These are phyloP conservation scores for Ganoderma meredithae DNA, from an alignment of 1,284 basidiomycete species.

Conservation along the genomic window DNA sequence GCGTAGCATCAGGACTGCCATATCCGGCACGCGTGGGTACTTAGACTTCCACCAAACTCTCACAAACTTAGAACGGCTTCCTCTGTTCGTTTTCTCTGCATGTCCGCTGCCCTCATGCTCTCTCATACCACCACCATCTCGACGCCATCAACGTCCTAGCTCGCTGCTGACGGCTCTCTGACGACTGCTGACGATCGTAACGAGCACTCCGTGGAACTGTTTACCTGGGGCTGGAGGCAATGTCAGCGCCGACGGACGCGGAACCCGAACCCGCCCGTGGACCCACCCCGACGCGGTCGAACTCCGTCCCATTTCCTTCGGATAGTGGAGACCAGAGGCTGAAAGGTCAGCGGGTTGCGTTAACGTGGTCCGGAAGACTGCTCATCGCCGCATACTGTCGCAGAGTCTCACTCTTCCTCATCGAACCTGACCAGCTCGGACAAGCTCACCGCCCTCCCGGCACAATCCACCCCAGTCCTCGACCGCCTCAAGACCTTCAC, in stretches of 20 bases:
- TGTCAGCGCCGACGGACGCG: slow-evolving; percentile 17
- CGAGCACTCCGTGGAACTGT: neutral
- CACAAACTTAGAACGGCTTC: slow-evolving; percentile 7
- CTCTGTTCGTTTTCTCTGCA: slow-evolving; percentile 4
- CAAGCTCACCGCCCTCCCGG: slow-evolving; percentile 49
- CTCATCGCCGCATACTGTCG: neutral
- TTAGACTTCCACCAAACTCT: neutral
- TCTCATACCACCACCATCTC: slow-evolving; percentile 7
- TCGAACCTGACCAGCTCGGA: slow-evolving; percentile 48
- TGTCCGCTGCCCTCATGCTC: neutral
- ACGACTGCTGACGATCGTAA: neutral
- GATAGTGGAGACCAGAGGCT: slow-evolving; percentile 12
- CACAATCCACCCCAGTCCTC: slow-evolving; percentile 40
- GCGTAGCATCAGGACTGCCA: slow-evolving; percentile 22
- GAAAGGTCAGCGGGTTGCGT: slow-evolving; percentile 17
- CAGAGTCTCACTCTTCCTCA: slow-evolving; percentile 40
- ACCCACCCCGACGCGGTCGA: slow-evolving; percentile 20
- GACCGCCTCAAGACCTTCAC: slow-evolving; percentile 36
- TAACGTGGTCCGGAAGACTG: neutral
- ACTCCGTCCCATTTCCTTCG: slow-evolving; percentile 30
- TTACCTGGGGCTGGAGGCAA: neutral
- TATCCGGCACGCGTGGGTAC: slow-evolving; percentile 25
- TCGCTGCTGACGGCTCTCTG: neutral
- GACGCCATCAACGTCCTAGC: neutral
- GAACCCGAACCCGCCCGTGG: slow-evolving; percentile 4